Conservation (phyloP, 108 stramenopile species). For the Conticribra weissflogii region DNA sequence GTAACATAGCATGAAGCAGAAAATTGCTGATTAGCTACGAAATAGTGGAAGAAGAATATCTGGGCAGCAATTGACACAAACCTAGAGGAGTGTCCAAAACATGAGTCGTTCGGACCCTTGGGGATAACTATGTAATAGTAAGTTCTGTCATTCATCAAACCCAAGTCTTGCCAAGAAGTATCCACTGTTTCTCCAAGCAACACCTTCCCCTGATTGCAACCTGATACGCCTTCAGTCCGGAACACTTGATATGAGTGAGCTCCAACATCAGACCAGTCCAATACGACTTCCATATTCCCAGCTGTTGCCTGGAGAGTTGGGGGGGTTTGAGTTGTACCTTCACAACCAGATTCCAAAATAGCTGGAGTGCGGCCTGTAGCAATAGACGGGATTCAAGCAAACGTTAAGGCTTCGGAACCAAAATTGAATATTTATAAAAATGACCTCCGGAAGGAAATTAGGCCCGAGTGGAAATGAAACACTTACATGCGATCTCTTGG, state of each 20-base stretch:
- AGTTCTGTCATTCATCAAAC: conserved; percentile 30
- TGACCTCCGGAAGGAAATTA: no score
- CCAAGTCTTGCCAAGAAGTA: conserved; percentile 10
- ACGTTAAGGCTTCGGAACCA: no score
- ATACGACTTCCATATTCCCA: conserved; percentile 8
- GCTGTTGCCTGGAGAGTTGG: conserved; percentile 12
- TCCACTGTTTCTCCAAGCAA: background rate
- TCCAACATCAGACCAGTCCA: conserved; percentile 23
- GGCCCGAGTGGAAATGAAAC: no score
- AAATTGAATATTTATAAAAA: no score
- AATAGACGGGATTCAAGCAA: no score
- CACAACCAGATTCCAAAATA: conserved; percentile 17
- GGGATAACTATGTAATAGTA: conserved; percentile 32
- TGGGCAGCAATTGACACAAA: no score
- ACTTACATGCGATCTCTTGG: conserved; percentile 29
- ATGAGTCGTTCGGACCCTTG: conserved; percentile 13
- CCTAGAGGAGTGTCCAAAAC: conserved; percentile 14
- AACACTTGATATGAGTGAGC: conserved; percentile 26
- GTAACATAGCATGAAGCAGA: no score
- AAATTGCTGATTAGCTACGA: no score
- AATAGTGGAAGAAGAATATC: no score
- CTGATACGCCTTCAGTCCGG: conserved; percentile 25
- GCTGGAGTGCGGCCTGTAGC: background rate
- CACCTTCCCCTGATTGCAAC: conserved; percentile 28
- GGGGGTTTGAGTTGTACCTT: background rate